Evolutionary conservation across 192 early-diverging fungal genomes (phyloP).

Genomic region (Backusella psychrophila): DNA sequence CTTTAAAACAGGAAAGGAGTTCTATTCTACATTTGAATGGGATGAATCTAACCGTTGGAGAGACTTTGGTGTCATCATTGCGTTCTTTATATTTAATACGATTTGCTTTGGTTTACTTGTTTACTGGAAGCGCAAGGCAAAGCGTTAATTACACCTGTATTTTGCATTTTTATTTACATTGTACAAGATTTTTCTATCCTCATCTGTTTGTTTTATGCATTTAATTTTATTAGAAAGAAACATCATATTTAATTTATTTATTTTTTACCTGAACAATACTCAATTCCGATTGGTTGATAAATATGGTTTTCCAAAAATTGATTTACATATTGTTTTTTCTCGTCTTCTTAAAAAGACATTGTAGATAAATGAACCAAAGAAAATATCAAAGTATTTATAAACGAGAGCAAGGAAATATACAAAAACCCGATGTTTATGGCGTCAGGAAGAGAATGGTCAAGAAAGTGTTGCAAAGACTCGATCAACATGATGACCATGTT

Average conservation of each 20-base stretch:
- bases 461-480: neutral
- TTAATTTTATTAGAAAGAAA: neutral
- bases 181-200: neutral
- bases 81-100: conserved; percentile 61
- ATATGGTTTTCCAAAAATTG: no score
- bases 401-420: neutral
- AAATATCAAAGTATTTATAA: neutral
- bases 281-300: no score
- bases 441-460: conserved; percentile 5
- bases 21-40: conserved; percentile 51
- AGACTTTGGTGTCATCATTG: conserved; percentile 65
- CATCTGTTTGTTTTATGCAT: neutral
- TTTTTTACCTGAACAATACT: no score
- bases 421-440: conserved; percentile 23
- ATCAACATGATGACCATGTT: neutral
- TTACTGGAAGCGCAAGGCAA: conserved; percentile 38
- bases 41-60: conserved; percentile 60
- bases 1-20: conserved; percentile 57
- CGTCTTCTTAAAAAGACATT: neutral
- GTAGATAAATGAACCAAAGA: neutral
- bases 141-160: conserved; percentile 13
- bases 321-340: neutral
- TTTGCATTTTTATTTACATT: neutral
- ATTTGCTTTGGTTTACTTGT: conserved; percentile 40
- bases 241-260: neutral